Percentiles rank a stretch among this genome's conserved stretches.
Evolutionary conservation across 2,329 filamentous ascomycete genomes (phyloP).

Genomic region (Venturia asperata): DNA sequence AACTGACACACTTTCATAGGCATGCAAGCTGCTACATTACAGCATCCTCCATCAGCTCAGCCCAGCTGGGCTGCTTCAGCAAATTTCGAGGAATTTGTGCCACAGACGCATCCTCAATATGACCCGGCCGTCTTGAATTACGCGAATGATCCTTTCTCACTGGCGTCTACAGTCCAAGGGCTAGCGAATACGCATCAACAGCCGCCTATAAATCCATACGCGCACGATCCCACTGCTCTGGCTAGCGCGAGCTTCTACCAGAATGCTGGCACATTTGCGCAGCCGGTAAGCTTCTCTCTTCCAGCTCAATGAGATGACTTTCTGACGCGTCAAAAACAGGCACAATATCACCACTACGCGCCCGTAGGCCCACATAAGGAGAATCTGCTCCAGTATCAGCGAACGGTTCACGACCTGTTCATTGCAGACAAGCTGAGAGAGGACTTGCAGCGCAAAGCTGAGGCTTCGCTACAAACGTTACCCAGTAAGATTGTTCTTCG

Average conservation of each 20-base stretch:
- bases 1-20: slow-evolving; percentile 7
- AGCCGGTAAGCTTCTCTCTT: slow-evolving; percentile 33
- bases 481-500: slow-evolving; percentile 50
- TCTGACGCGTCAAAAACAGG: slow-evolving; percentile 37
- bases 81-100: slow-evolving; percentile 47
- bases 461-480: slow-evolving; percentile 76
- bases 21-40: slow-evolving; percentile 2
- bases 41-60: slow-evolving; percentile 27
- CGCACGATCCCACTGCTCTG: slow-evolving; percentile 59
- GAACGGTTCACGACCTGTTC: slow-evolving; percentile 84
- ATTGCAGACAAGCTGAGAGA: slow-evolving; percentile 79
- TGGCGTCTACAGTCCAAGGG: slow-evolving; percentile 30
- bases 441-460: slow-evolving; percentile 80
- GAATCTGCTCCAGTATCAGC: slow-evolving; percentile 76
- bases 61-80: slow-evolving; percentile 1
- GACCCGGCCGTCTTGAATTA: slow-evolving; percentile 29
- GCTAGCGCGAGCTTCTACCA: slow-evolving; percentile 60
- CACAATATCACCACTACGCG: slow-evolving; percentile 90
- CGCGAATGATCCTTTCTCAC: slow-evolving; percentile 40
- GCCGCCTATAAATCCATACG: slow-evolving; percentile 58
- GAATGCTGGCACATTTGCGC: slow-evolving; percentile 49
- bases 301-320: background rate
- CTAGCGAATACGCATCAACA: slow-evolving; percentile 33
- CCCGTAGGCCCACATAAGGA: slow-evolving; percentile 77
- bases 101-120: slow-evolving; percentile 40